These are phyloP conservation scores for Kodamaea jinghongensis DNA, from an alignment of 805 yeast species.

Conservation along the genomic window DNA sequence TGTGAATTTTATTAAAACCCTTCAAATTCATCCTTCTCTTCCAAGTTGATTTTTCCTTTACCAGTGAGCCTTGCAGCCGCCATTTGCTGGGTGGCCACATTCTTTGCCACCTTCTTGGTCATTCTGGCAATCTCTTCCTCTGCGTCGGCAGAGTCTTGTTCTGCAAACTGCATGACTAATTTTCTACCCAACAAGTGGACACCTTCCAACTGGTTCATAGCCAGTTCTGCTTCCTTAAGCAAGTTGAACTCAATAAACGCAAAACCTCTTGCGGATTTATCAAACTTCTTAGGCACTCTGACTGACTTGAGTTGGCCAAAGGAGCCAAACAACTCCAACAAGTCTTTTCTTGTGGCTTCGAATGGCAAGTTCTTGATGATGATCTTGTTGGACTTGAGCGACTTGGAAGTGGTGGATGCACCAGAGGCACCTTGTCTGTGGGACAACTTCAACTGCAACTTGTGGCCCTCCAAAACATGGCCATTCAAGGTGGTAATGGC, in stretches of 20 bases:
- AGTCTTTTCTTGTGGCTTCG: constrained; percentile 90
- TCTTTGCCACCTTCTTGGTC: constrained; percentile 82
- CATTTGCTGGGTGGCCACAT: constrained; percentile 72
- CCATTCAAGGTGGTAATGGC: constrained; percentile 78
- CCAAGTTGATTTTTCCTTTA: constrained; percentile 68
- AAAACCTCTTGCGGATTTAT: constrained; percentile 93
- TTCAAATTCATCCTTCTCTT: constrained; percentile 41
- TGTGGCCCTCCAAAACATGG: constrained; percentile 81
- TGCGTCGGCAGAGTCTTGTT: constrained; percentile 74
- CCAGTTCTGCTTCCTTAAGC: constrained; percentile 86
- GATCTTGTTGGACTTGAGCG: constrained; percentile 63
- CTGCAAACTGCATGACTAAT: constrained; percentile 89
- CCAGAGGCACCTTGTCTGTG: constrained; percentile 58
- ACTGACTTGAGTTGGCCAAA: constrained; percentile 94
- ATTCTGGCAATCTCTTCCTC: constrained; percentile 88
- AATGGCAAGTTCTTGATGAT: constrained; percentile 96
- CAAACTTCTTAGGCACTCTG: constrained; percentile 94
- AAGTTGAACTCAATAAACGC: constrained; percentile 93
- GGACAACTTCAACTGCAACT: constrained; percentile 82
- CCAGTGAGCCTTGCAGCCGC: constrained; percentile 70
- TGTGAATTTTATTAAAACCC: constrained; percentile 16
- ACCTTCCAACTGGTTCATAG: constrained; percentile 90
- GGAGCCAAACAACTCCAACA: constrained; percentile 88
- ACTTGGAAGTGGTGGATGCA: constrained; percentile 21
- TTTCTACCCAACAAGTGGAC: constrained; percentile 96